Conservation (phyloP, 2,329 filamentous ascomycete species). For the Thielaviopsis euricoi region DNA sequence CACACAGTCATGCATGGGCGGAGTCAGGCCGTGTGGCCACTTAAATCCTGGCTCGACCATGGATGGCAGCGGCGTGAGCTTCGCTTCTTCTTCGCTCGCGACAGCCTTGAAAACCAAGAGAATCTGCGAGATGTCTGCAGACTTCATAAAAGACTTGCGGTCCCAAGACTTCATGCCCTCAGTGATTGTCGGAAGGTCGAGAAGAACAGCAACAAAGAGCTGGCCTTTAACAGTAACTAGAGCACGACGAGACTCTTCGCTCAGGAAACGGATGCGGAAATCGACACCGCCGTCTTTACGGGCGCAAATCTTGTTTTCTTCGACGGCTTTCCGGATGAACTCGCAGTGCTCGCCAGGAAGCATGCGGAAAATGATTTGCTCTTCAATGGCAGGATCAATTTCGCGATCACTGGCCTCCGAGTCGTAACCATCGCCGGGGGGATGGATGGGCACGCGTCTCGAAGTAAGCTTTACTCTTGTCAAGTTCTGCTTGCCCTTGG, state of each 20-base stretch:
- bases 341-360: conserved; percentile 71
- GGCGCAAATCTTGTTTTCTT: conserved; percentile 60
- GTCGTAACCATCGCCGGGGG: conserved; percentile 81
- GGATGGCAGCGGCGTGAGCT: conserved; percentile 48
- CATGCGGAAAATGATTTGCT: conserved; percentile 83
- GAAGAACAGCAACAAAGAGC: conserved; percentile 60
- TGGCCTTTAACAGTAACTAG: conserved; percentile 52
- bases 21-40: conserved; percentile 75
- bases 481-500: conserved; percentile 5
- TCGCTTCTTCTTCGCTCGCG: conserved; percentile 47
- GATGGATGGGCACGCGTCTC: conserved; percentile 46
- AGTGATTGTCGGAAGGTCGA: conserved; percentile 73
- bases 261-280: conserved; percentile 65
- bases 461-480: conserved; percentile 33
- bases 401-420: conserved; percentile 89
- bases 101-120: conserved; percentile 60
- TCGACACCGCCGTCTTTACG: conserved; percentile 53
- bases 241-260: conserved; percentile 55
- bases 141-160: conserved; percentile 73
- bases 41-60: conserved; percentile 54
- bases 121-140: conserved; percentile 80
- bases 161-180: conserved; percentile 85
- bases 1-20: conserved; percentile 72
- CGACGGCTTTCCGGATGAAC: conserved; percentile 59
- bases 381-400: conserved; percentile 71